Evolutionary conservation across 2,329 filamentous ascomycete genomes (phyloP), one percentile per base, ranked within the genome.

Genomic region (Diaporthe destruens): DNA sequence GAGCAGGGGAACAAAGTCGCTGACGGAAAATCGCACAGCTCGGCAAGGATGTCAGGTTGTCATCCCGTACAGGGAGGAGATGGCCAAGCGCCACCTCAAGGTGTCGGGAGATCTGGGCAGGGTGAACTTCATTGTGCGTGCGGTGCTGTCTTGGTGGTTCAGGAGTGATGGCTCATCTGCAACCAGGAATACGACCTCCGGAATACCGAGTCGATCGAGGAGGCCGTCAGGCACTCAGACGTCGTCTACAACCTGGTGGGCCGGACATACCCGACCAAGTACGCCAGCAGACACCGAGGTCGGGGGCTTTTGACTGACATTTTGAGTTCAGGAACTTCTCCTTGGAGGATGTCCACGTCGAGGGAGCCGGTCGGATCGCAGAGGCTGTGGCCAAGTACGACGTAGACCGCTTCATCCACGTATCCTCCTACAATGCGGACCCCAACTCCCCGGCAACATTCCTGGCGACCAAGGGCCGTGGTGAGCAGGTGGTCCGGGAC

Each of bases 341-440:
- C 71, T 88, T 98, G 74, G 92, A 94, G 78, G 96, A 98, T 81
- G 95, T 98, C 54, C 95, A 99, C 79, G 90, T 98, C 51, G 95
- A 98, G 82, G 95, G 96, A 75, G 92, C 93, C 23, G 93, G 97
- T 85, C 92, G 96, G 77, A 99, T 99, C 79, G 94, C 90, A 66
- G 94, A 98, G 81, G 95, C 96, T 69, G 94, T 95, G 69, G 96
- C 96, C 79, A 99, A 99, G 85, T 99, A 99, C 84, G 96, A 99
- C 79, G 91, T 98, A 77, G 96, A 99, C 84, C 92, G 96, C 76
- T 99, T 94, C 84, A 95, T 99, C 76, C 96, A 99, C 79, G 92
- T 99, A 78, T 99, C 96, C 12, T 98, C 95, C 42, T 95, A 97
- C 88, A 98, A 96, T 80, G 96, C 94, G 72, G 87, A 93, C 82